These are phyloP conservation scores for Coemansia sp. DNA, from an alignment of 192 early-diverging fungal genomes.

Conservation along the genomic window DNA sequence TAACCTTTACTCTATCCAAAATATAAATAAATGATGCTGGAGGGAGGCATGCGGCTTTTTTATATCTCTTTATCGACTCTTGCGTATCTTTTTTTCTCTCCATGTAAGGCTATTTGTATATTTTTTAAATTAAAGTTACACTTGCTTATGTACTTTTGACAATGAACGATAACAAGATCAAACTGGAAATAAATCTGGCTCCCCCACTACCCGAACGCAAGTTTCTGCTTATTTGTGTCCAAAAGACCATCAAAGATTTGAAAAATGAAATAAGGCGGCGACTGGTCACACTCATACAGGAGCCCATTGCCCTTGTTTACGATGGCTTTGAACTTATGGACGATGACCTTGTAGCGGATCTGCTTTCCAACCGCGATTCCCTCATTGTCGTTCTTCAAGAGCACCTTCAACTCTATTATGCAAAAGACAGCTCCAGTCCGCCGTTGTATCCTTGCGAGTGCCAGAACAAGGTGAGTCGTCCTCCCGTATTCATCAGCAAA, in stretches of 20 bases:
- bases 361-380: conserved; percentile 7
- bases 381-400: conserved; percentile 6
- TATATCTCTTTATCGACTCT: conserved; percentile 1
- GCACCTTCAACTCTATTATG: background rate
- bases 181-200: conserved; percentile 19
- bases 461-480: background rate
- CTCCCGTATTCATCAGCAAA: conserved; percentile 6
- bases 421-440: background rate
- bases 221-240: conserved; percentile 36
- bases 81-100: conserved; percentile 4
- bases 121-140: too few species aligned
- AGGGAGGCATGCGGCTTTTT: background rate
- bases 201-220: conserved; percentile 29
- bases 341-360: conserved; percentile 29
- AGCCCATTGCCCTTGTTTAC: conserved; percentile 15
- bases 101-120: too few species aligned
- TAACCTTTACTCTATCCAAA: background rate
- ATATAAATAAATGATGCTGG: background rate
- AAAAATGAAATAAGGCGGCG: conserved; percentile 41
- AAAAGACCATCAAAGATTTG: conserved; percentile 35
- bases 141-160: background rate
- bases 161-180: conserved; percentile 12
- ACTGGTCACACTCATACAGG: conserved; percentile 11
- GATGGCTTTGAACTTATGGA: conserved; percentile 49
- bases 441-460: background rate